Percentiles rank a stretch among this genome's conserved stretches.
phyloP scores from a whole-genome alignment of 139 green algal genomes.

The Volvox reticuliferus region DNA sequence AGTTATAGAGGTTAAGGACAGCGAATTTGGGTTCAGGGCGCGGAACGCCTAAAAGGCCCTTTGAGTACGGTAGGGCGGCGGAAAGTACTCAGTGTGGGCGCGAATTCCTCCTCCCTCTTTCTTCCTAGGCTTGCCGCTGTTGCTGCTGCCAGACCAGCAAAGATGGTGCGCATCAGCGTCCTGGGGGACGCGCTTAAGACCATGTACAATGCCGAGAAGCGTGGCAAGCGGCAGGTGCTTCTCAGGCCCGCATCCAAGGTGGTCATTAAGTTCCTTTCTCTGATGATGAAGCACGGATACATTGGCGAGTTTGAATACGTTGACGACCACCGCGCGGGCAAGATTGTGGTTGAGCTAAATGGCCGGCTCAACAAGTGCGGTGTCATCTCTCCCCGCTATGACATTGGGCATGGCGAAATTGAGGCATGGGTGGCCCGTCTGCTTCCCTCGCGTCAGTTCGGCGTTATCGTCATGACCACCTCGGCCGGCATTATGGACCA shows the following conservation, averaged over 20 bases:
- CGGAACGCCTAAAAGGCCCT: neutral
- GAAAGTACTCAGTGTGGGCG: neutral
- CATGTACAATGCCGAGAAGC: slow-evolving; percentile 99
- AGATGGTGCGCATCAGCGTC: slow-evolving; percentile 97
- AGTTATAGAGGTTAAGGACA: slow-evolving; percentile 9
- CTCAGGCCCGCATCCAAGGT: slow-evolving; percentile 98
- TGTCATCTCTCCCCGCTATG: slow-evolving; percentile 97
- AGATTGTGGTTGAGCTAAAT: slow-evolving; percentile 99
- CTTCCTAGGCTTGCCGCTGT: slow-evolving; percentile 17
- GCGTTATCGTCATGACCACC: slow-evolving; percentile 98
- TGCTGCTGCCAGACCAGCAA: slow-evolving; percentile 49
- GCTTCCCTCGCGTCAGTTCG: slow-evolving; percentile 98
- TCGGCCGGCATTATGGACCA: slow-evolving; percentile 99
- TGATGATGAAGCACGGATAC: slow-evolving; percentile 98
- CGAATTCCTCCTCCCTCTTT: neutral
- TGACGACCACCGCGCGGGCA: slow-evolving; percentile 97
- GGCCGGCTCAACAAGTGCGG: slow-evolving; percentile 99
- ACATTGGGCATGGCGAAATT: slow-evolving; percentile 87
- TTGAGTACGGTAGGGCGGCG: slow-evolving; percentile 9
- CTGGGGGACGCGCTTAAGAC: slow-evolving; percentile 97
- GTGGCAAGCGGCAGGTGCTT: slow-evolving; percentile 96
- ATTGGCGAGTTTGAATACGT: slow-evolving; percentile 99
- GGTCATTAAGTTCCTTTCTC: slow-evolving; percentile 99
- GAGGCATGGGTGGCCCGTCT: slow-evolving; percentile 97
- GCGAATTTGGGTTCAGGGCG: neutral